Percentiles rank a stretch among this genome's conserved stretches.
These are phyloP conservation scores for Fusarium pilosicola DNA, from an alignment of 2,329 filamentous ascomycete genomes.

Conservation along the genomic window DNA sequence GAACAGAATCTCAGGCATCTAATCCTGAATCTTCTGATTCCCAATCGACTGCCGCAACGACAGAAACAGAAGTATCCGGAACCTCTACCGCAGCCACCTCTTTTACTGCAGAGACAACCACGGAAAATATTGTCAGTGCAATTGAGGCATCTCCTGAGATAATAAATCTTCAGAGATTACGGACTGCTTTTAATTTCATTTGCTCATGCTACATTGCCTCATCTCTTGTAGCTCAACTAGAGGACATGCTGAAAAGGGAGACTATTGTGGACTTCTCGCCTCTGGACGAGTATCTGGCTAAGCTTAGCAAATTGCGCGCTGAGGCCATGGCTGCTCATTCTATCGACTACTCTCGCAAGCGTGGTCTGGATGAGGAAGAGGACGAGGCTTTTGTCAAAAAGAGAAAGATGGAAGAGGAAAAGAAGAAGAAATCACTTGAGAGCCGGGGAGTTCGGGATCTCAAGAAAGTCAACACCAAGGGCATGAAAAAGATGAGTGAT, in stretches of 20 bases:
- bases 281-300: slow-evolving; percentile 74
- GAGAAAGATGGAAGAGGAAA: slow-evolving; percentile 86
- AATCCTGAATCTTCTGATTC: slow-evolving; percentile 50
- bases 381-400: slow-evolving; percentile 77
- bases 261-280: slow-evolving; percentile 71
- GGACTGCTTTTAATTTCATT: slow-evolving; percentile 73
- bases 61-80: slow-evolving; percentile 53
- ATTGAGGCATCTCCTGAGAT: slow-evolving; percentile 61
- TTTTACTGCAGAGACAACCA: slow-evolving; percentile 48
- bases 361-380: slow-evolving; percentile 72
- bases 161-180: slow-evolving; percentile 69
- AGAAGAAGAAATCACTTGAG: slow-evolving; percentile 79
- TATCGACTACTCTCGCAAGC: slow-evolving; percentile 77
- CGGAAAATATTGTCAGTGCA: slow-evolving; percentile 52
- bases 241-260: slow-evolving; percentile 51
- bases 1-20: slow-evolving; percentile 32
- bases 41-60: slow-evolving; percentile 53
- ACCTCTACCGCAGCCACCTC: slow-evolving; percentile 60
- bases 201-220: slow-evolving; percentile 68
- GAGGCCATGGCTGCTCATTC: slow-evolving; percentile 77
- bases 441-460: slow-evolving; percentile 82
- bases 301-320: slow-evolving; percentile 73
- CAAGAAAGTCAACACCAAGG: slow-evolving; percentile 88
- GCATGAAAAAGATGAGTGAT: slow-evolving; percentile 96
- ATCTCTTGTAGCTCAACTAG: slow-evolving; percentile 55